Conservation (phyloP, 768 basidiomycete genomes). For the Cubamyces lactineus region DNA sequence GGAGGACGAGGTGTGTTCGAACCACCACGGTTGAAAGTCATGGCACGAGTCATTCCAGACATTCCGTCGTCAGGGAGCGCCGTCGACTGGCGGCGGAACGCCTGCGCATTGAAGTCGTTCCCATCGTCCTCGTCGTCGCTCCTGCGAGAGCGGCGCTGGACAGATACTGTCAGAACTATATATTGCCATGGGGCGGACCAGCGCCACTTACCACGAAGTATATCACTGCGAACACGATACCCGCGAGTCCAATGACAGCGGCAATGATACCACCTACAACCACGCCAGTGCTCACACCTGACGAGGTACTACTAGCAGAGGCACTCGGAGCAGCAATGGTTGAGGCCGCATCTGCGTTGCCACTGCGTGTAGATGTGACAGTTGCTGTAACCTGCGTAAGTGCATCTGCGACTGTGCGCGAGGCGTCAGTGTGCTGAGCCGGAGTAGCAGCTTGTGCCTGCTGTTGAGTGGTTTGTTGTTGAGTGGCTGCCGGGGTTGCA, state of each 20-base stretch:
- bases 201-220: conserved; percentile 41
- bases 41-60: conserved; percentile 40
- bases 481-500: not conserved
- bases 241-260: conserved; percentile 37
- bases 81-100: conserved; percentile 69
- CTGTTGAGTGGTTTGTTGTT: not conserved
- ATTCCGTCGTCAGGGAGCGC: conserved; percentile 53
- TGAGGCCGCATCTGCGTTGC: not conserved
- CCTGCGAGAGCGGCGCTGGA: conserved; percentile 32
- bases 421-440: not conserved
- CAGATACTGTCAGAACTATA: not conserved
- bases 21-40: conserved; percentile 33
- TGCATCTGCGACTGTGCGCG: not conserved
- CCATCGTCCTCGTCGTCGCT: conserved; percentile 40
- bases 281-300: conserved; percentile 30
- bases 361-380: conserved; percentile 6
- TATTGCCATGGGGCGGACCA: not conserved
- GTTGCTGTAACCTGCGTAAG: conserved; percentile 9
- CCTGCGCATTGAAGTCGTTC: conserved; percentile 52
- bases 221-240: conserved; percentile 36
- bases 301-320: not conserved
- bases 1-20: conserved; percentile 52
- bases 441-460: conserved; percentile 1
- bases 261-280: conserved; percentile 42
- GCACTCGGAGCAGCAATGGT: conserved; percentile 15